Conservation (phyloP, 2,329 filamentous ascomycete genomes). For the Aspergillus sojae region DNA sequence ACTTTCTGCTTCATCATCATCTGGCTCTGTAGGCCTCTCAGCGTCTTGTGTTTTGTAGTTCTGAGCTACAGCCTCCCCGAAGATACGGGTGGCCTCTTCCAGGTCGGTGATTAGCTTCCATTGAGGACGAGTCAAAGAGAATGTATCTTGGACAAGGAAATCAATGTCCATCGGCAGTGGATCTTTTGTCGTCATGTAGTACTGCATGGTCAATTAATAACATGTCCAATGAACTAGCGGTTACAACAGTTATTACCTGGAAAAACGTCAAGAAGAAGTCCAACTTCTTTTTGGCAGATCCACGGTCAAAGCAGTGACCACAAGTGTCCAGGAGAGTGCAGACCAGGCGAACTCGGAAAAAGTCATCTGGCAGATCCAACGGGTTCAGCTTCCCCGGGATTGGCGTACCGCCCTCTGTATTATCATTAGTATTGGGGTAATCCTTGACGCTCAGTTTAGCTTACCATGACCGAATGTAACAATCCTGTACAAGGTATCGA, state of each 20-base stretch:
- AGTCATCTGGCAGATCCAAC: constrained; percentile 89
- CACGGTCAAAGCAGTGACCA: constrained; percentile 93
- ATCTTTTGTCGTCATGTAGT: constrained; percentile 91
- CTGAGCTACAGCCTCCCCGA: constrained; percentile 84
- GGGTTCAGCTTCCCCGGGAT: constrained; percentile 74
- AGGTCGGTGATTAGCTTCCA: constrained; percentile 84
- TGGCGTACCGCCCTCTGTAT: constrained; percentile 71
- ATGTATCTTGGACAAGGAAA: constrained; percentile 93
- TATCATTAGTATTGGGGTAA: constrained; percentile 7
- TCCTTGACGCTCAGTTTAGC: constrained; percentile 18
- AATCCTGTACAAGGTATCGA: constrained; percentile 92
- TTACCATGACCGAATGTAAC: constrained; percentile 84
- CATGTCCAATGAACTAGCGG: constrained; percentile 16
- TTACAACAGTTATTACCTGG: constrained; percentile 58
- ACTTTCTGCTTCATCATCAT: constrained; percentile 74
- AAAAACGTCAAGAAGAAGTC: constrained; percentile 98
- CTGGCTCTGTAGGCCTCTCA: constrained; percentile 69
- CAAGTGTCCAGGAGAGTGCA: constrained; percentile 92
- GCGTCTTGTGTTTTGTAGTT: constrained; percentile 80
- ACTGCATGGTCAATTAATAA: constrained; percentile 52
- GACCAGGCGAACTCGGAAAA: constrained; percentile 89
- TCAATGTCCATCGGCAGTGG: constrained; percentile 94
- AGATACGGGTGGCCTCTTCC: constrained; percentile 79
- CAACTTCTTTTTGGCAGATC: constrained; percentile 91
- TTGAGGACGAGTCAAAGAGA: constrained; percentile 79